Evolutionary conservation across 1,284 basidiomycete species (phyloP), one percentile per base, ranked within the genome.

Genomic region (Rhodofomes roseus): DNA sequence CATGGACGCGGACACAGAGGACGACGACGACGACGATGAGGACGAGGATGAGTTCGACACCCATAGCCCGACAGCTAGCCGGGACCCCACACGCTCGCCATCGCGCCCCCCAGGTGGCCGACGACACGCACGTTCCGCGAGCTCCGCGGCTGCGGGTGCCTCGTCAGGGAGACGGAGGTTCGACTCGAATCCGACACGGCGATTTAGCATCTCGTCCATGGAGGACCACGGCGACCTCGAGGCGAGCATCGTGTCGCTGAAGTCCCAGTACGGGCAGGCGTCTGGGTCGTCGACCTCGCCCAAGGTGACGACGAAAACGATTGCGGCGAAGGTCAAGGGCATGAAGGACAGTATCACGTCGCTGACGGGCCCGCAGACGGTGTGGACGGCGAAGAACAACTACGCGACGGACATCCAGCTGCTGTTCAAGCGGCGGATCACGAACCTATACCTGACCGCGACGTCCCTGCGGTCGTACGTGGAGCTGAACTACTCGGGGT

Each of bases 401-500:
- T 95, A 93, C 65, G 95, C 94, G 4, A 90, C 87, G 71, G 95
- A 98, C 70, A 85, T 90, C 20, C 87, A 95, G 40, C 83, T 98
- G 56, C 81, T 96, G 31, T 95, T 93, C 82, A 98, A 98, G 78
- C 87, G 95, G 62, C 82, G 90, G 63, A 95, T 98, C 60, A 93
- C 93, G 1, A 88, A 83, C 52, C 79, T 96, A n/a, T 98, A 93
- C 73, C 88, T 95, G 43, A 81, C 87, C 1, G 80, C 91, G 51
- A 90, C 89, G n/a, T 90, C 92, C 39, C 81, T 98, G 59, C 86
- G 85, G 72, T 92, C 95, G n/a, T 99, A 95, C 67, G 88, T 95
- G 54, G 93, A 98, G 68, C 81, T 98, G 58, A 99, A 99, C 75
- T 84, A 93, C 70, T 93, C 93, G 0, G 97, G 96, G 0, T 94